Evolutionary conservation across 768 basidiomycete species (phyloP).

Genomic region (Melanogaster broomeanus): DNA sequence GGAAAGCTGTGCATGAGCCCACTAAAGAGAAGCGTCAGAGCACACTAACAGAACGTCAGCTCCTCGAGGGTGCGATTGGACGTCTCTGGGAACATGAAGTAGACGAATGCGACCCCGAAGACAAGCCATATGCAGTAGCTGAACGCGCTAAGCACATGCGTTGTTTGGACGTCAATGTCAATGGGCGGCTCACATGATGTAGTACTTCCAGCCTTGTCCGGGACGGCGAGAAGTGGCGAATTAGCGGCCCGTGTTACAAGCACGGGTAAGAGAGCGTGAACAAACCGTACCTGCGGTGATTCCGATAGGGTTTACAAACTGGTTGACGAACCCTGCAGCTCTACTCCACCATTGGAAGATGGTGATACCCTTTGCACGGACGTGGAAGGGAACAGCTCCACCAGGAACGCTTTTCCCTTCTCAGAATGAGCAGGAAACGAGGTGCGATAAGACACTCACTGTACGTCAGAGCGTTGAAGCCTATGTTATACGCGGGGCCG

Average conservation of each 20-base stretch:
- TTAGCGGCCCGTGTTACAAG: not conserved
- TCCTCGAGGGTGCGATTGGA: slow-evolving; percentile 20
- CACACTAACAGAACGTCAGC: slow-evolving; percentile 15
- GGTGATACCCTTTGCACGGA: slow-evolving; percentile 60
- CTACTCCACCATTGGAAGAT: slow-evolving; percentile 62
- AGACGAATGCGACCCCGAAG: slow-evolving; percentile 14
- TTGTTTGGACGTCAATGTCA: too few species aligned
- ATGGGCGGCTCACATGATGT: slow-evolving; percentile 11
- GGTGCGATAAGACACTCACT: not conserved
- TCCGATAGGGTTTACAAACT: slow-evolving; percentile 18
- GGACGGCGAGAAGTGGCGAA: too few species aligned
- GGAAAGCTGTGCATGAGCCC: slow-evolving; percentile 47
- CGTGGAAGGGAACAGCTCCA: slow-evolving; percentile 69
- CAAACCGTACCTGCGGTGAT: slow-evolving; percentile 9
- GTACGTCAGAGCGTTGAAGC: slow-evolving; percentile 7
- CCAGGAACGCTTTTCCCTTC: slow-evolving; percentile 49
- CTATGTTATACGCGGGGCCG: slow-evolving; percentile 14
- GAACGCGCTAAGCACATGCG: too few species aligned
- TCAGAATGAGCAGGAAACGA: not conserved
- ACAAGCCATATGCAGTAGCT: slow-evolving; percentile 20
- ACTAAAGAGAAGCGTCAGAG: not conserved
- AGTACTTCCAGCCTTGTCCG: slow-evolving; percentile 15
- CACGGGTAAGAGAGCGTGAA: not conserved
- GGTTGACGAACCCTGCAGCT: slow-evolving; percentile 18
- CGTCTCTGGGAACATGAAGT: slow-evolving; percentile 21